phyloP scores from a whole-genome alignment of 768 basidiomycete species.

The Lactarius sp. region DNA sequence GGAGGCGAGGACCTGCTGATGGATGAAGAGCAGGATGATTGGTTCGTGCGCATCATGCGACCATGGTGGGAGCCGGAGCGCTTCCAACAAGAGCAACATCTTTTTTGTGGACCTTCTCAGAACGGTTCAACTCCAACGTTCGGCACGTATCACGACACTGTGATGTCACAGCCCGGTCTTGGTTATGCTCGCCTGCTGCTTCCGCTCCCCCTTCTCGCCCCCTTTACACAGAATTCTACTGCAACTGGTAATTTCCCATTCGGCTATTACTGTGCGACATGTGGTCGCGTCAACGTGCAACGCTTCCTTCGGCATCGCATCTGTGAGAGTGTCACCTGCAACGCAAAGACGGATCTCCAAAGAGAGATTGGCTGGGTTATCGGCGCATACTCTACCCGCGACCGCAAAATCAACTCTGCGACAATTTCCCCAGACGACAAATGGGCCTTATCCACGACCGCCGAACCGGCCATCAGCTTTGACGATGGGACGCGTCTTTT shows the following conservation, averaged over 20 bases:
- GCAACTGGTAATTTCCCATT: slow-evolving; percentile 18
- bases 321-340: slow-evolving; percentile 11
- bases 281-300: slow-evolving; percentile 24
- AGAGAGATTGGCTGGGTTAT: slow-evolving; percentile 18
- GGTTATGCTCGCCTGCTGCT: slow-evolving; percentile 6
- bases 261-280: slow-evolving; percentile 19
- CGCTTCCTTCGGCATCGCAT: slow-evolving; percentile 22
- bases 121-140: background rate
- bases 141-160: background rate
- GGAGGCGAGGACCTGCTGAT: slow-evolving; percentile 23
- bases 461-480: slow-evolving; percentile 1
- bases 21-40: slow-evolving; percentile 14
- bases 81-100: background rate
- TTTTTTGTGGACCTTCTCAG: background rate
- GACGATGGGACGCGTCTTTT: slow-evolving; percentile 14
- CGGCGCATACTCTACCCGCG: slow-evolving; percentile 9
- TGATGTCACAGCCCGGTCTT: background rate
- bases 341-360: background rate
- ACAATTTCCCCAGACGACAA: slow-evolving; percentile 18
- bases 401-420: slow-evolving; percentile 15
- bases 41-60: slow-evolving; percentile 1
- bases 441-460: slow-evolving; percentile 10
- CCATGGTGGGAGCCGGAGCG: slow-evolving; percentile 24
- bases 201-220: slow-evolving; percentile 23
- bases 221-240: slow-evolving; percentile 20